Base-by-base conservation (phyloP, 495 filamentous ascomycete species). In the Talaromyces trachyspermus region DNA sequence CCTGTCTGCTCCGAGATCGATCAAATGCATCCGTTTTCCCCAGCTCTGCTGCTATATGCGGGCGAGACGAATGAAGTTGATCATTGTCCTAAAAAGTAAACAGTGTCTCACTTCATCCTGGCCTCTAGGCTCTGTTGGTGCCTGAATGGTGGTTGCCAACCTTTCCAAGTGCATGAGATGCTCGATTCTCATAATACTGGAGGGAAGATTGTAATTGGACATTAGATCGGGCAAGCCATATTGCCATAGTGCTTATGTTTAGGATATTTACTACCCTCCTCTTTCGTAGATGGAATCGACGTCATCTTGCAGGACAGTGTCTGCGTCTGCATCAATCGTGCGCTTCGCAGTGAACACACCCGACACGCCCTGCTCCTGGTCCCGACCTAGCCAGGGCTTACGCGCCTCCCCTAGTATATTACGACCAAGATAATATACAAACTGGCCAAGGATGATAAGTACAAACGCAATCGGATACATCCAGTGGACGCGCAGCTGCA, bases 391-490 rank as follows among this genome's bases (percentile, higher is more conserved):
- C 92, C 92, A 98, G 4, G 92, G 92, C 76, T 98, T 98, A 64
- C 81, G 81, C 30, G 84, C 79, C 62, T 98, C 92, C n/a, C 88
- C 92, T 37, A 96, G 64, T 1, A 62, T 61, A 29, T 17, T 36
- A 80, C 66, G 85, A 3, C 83, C 83, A 4, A 89, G 63, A 63
- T 89, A 95, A 57, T 96, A 98, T 20, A 86, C 75, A 17, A 89
- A 67, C 51, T 89, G 71, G 2, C 92, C 91, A 6, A 88, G 27
- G 48, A 97, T 81, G 57, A 98, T 96, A 52, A 86, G 68, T 10
- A 92, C 86, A 64, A 98, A 97, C 19, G 92, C 92, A 60, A 95
- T 85, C 2, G 92, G 92, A 64, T 98, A 98, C 73, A 95, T 73
- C 74, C 79, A 95, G 65, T 92, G 85, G 49, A 98, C 79, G 14